A percentile compares a stretch with the other conserved stretches of the same genome.
Conservation (phyloP, 2,329 filamentous ascomycete species). For the Cordyceps javanica region DNA sequence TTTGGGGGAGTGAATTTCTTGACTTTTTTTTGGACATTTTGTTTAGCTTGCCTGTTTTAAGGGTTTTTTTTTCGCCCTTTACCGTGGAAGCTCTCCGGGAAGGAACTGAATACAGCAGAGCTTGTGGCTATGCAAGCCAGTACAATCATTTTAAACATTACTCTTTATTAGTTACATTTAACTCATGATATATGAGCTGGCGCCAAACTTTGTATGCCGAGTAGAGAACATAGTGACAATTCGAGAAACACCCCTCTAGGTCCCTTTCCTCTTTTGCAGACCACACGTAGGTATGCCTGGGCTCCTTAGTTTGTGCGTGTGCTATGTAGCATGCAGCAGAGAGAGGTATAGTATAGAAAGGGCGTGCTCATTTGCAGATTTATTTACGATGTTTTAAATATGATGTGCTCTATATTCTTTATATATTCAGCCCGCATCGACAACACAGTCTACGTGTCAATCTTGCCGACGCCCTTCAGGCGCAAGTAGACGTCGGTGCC, state of each 20-base stretch:
- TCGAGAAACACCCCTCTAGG: no score
- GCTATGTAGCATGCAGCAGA: no score
- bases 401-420: background rate
- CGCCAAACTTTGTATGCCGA: background rate
- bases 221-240: no score
- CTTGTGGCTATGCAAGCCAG: background rate
- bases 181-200: conserved; percentile 1
- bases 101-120: background rate
- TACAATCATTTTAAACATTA: background rate
- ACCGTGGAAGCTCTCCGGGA: background rate
- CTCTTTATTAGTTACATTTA: background rate
- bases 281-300: no score
- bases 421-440: background rate
- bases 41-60: background rate
- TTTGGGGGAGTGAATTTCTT: background rate
- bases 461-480: conserved; percentile 56
- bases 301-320: no score
- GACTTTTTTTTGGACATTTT: background rate
- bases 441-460: conserved; percentile 26
- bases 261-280: no score
- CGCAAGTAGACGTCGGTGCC: conserved; percentile 65
- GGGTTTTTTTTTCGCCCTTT: background rate
- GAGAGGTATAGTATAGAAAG: no score
- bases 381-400: no score
- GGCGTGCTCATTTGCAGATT: no score